Evolutionary conservation across 176 grass and related monocot genomes (phyloP).

Genomic region (Musa acuminata): DNA sequence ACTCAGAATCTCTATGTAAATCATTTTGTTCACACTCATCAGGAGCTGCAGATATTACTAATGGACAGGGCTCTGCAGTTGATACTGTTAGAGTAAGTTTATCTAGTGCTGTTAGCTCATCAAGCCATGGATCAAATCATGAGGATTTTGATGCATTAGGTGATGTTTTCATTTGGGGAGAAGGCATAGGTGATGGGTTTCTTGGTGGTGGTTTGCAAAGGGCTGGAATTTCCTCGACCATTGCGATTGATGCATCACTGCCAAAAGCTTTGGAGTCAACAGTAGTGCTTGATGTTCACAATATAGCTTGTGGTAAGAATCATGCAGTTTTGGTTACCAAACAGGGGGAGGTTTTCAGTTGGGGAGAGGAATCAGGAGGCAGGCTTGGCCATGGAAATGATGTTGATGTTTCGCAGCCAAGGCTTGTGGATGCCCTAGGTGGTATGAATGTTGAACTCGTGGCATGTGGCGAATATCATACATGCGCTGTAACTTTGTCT

Average conservation of each 20-base stretch:
- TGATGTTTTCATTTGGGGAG: constrained; percentile 61
- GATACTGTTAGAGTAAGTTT: constrained; percentile 62
- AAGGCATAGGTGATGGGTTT: constrained; percentile 37
- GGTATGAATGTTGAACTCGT: constrained; percentile 40
- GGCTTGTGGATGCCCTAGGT: constrained; percentile 40
- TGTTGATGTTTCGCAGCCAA: constrained; percentile 44
- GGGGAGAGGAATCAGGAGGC: constrained; percentile 55
- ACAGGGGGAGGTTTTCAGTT: constrained; percentile 73
- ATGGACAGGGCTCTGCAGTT: constrained; percentile 27
- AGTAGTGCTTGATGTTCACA: constrained; percentile 48
- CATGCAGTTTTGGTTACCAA: constrained; percentile 56
- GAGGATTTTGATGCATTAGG: constrained; percentile 65
- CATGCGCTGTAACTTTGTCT: constrained; percentile 49
- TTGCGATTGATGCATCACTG: constrained; percentile 35
- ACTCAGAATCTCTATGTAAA: constrained; percentile 30
- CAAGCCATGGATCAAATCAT: constrained; percentile 50
- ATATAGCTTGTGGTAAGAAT: constrained; percentile 45
- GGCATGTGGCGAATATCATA: constrained; percentile 67
- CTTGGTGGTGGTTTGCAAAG: constrained; percentile 30
- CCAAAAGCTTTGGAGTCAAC: constrained; percentile 53
- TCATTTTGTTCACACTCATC: constrained; percentile 36
- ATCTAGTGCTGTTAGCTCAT: constrained; percentile 60
- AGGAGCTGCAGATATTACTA: constrained; percentile 37
- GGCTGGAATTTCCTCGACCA: constrained; percentile 13
- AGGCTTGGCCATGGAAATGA: constrained; percentile 60